Conservation (phyloP, 2,329 filamentous ascomycete species). For the Clonostachys byssicola region DNA sequence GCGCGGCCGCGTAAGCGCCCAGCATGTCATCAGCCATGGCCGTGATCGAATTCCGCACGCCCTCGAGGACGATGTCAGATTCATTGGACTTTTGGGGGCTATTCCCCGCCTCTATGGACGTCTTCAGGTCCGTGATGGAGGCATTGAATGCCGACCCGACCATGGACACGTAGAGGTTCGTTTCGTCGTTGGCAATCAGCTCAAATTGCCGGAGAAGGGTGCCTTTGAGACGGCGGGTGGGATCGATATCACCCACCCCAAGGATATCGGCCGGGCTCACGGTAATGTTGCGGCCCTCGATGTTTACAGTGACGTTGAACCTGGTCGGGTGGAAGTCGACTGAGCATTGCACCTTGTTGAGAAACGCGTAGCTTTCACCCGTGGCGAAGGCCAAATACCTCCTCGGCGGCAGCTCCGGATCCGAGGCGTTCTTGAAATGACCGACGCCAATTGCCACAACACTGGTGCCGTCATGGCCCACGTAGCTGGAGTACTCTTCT, state of each 20-base stretch:
- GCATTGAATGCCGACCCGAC: slow-evolving; percentile 25
- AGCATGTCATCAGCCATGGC: neutral
- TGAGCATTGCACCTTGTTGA: neutral
- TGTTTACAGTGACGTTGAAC: slow-evolving; percentile 1
- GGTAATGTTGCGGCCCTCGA: neutral
- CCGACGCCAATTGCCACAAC: slow-evolving; percentile 1
- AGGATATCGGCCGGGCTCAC: neutral
- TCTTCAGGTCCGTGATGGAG: slow-evolving; percentile 13
- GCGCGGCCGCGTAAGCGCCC: neutral
- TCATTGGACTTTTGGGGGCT: neutral
- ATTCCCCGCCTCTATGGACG: neutral
- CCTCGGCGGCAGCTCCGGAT: neutral
- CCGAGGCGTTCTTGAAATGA: neutral
- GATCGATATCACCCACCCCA: neutral
- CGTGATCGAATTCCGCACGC: neutral
- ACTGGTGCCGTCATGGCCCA: neutral
- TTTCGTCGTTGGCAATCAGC: slow-evolving; percentile 27
- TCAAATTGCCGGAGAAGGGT: slow-evolving; percentile 22
- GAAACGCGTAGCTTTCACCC: neutral
- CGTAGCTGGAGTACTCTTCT: neutral
- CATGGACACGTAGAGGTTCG: slow-evolving; percentile 25
- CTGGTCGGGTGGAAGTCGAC: neutral
- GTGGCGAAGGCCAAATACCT: neutral
- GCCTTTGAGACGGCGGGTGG: slow-evolving; percentile 1
- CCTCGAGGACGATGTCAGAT: neutral